phyloP scores from a whole-genome alignment of 2,329 filamentous ascomycete species.

The Beauveria rudraprayagi region DNA sequence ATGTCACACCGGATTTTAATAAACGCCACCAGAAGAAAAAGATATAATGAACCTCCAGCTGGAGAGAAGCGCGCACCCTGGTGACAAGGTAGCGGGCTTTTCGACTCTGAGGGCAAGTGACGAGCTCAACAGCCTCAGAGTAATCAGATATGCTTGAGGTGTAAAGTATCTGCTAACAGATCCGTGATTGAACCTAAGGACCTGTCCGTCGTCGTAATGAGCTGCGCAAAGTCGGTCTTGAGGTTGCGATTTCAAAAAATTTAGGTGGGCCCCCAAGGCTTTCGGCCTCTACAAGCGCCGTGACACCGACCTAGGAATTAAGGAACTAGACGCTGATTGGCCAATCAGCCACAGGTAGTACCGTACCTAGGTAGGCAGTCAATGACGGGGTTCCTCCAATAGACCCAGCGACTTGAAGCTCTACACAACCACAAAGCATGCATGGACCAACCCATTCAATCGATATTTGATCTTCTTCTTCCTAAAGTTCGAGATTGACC shows the following conservation, averaged over 20 bases:
- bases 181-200: neutral
- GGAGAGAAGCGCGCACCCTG: neutral
- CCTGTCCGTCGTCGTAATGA: neutral
- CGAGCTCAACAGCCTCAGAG: neutral
- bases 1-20: neutral
- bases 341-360: neutral
- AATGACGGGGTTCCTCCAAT: too few relatives aligned
- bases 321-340: constrained; percentile 2
- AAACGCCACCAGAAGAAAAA: neutral
- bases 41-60: neutral
- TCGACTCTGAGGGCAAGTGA: too few relatives aligned
- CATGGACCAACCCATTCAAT: too few relatives aligned
- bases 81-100: neutral
- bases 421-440: neutral
- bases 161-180: neutral
- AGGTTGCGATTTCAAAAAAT: constrained; percentile 13
- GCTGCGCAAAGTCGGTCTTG: neutral
- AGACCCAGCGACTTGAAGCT: neutral
- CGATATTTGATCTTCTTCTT: neutral
- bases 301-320: neutral
- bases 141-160: neutral
- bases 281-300: constrained; percentile 7
- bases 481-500: too few relatives aligned
- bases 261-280: constrained; percentile 9
- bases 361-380: neutral